These are phyloP conservation scores for Geosmithia flava DNA, from an alignment of 2,329 filamentous ascomycete species.

Conservation along the genomic window DNA sequence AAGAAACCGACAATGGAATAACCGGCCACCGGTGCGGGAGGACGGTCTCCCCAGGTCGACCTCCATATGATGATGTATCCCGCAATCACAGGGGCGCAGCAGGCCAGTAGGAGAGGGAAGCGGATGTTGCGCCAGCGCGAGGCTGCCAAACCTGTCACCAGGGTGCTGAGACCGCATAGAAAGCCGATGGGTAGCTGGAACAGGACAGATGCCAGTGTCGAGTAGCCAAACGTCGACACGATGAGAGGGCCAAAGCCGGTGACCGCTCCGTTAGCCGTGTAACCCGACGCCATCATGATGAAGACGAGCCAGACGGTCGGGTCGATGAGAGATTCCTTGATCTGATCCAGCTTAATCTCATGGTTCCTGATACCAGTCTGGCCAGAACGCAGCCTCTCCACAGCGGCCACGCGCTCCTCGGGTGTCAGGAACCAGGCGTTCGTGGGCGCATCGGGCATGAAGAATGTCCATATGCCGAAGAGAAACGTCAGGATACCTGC, in stretches of 20 bases:
- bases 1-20: slow-evolving; percentile 66
- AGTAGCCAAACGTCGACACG: slow-evolving; percentile 59
- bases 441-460: slow-evolving; percentile 39
- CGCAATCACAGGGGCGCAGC: slow-evolving; percentile 62
- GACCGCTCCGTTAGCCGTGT: slow-evolving; percentile 61
- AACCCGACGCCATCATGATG: slow-evolving; percentile 38
- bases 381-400: slow-evolving; percentile 33
- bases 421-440: slow-evolving; percentile 41
- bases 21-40: slow-evolving; percentile 54
- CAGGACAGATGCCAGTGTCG: slow-evolving; percentile 51
- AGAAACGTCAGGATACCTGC: slow-evolving; percentile 34
- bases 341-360: slow-evolving; percentile 31
- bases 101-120: slow-evolving; percentile 49
- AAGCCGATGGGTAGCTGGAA: slow-evolving; percentile 65
- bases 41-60: slow-evolving; percentile 48
- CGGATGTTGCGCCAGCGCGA: slow-evolving; percentile 49
- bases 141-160: slow-evolving; percentile 52
- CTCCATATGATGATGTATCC: slow-evolving; percentile 66
- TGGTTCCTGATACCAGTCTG: slow-evolving; percentile 36
- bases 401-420: slow-evolving; percentile 36
- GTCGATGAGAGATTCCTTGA: slow-evolving; percentile 31
- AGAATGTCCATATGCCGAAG: slow-evolving; percentile 38
- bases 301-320: slow-evolving; percentile 35
- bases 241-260: slow-evolving; percentile 61
- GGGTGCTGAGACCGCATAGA: slow-evolving; percentile 54